These are phyloP conservation scores for Ajuga reptans DNA, from an alignment of 305 asterid genomes.

Conservation along the genomic window DNA sequence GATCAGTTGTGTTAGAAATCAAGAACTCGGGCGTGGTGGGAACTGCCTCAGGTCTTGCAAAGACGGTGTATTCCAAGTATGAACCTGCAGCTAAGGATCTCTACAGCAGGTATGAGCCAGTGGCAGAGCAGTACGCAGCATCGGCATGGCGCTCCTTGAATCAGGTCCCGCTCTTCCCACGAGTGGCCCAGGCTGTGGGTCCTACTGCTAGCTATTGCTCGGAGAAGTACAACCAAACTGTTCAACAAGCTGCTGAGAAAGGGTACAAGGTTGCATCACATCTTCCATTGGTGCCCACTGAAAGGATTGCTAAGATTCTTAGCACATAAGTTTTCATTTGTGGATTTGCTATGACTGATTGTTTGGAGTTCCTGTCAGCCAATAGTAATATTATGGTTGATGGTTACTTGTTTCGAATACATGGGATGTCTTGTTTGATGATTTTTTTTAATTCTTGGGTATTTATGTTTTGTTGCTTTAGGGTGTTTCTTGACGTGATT, in stretches of 20 bases:
- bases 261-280: conserved; percentile 69
- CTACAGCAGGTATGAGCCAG: conserved; percentile 65
- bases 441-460: too few species aligned
- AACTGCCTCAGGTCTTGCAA: conserved; percentile 72
- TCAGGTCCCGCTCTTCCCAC: conserved; percentile 65
- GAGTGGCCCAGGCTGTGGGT: conserved; percentile 54
- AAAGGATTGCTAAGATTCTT: conserved; percentile 60
- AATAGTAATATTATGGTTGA: too few species aligned
- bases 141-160: conserved; percentile 66
- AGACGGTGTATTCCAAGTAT: conserved; percentile 47
- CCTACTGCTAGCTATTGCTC: conserved; percentile 68
- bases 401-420: background rate
- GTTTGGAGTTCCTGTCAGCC: background rate
- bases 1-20: conserved; percentile 57
- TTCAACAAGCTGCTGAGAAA: conserved; percentile 51
- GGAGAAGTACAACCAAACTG: conserved; percentile 66
- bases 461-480: too few species aligned
- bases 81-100: conserved; percentile 78
- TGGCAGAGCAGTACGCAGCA: conserved; percentile 70
- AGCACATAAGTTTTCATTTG: background rate
- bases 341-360: background rate
- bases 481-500: too few species aligned
- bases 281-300: conserved; percentile 78
- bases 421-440: background rate
- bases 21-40: conserved; percentile 62